Evolutionary conservation across 176 grass and related monocot genomes (phyloP), one percentile per base, ranked within the genome.

Genomic region (Thinopyrum elongatum): DNA sequence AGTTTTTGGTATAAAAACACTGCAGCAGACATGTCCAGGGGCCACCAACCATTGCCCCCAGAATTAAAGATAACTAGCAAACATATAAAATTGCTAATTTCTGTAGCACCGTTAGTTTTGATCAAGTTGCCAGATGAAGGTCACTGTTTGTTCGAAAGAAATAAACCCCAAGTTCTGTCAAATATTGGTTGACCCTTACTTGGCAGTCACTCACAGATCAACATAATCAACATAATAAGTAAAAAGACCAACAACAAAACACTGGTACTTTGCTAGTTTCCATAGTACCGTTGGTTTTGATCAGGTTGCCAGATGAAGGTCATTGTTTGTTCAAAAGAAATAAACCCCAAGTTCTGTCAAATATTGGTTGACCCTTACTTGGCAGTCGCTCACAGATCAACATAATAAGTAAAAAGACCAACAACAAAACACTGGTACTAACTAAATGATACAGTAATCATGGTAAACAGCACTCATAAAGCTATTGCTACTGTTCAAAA

Each of bases 101-200:
- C 42, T 13, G 42, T 46, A 46, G 42, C 14, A 46, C 42, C 10
- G 42, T 55, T 55, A 21, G 17, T 55, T 55, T 38, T 27, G 30
- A 47, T 78, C 14, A 77, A 35, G 61, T 57, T 38, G 83, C 22
- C 29, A 34, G 10, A 53, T 57, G n/a, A 77, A 78, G 22, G 22
- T 39, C 49, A 27, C 22, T 15, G 12, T 39, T 58, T 29, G n/a
- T 67, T 23, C 14, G 1, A 68, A 85, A 34, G 21, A 66, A 41
- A 78, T 36, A 27, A 67, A 47, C 33, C 10, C 21, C 39, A 26
- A 19, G 11, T 44, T 86, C 25, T 27, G 5, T 36, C 29, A 81
- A 87, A 62, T 72, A 63, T 49, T 30, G 39, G 15, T 47, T 21
- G 49, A 62, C 63, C 36, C 76, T 80, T 80, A 36, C 10, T 74